A percentile compares a stretch with the other conserved stretches of the same genome.
Conservation (phyloP, 768 basidiomycete species). For the Boletus rubropictus region DNA sequence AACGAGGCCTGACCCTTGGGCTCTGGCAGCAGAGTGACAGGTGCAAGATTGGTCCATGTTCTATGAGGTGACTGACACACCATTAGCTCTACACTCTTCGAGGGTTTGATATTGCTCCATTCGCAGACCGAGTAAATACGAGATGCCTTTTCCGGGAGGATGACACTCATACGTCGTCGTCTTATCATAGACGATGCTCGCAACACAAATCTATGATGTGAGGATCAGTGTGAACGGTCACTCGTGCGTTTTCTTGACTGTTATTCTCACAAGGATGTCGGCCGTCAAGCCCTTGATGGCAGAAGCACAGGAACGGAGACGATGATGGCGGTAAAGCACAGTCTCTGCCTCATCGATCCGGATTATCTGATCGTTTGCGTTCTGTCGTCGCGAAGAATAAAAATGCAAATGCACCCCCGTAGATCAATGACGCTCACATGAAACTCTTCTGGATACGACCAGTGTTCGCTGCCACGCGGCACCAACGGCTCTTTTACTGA, state of each 20-base stretch:
- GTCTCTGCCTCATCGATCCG: slow-evolving; percentile 42
- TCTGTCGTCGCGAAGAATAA: slow-evolving; percentile 34
- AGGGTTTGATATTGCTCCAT: slow-evolving; percentile 20
- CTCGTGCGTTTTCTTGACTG: neutral
- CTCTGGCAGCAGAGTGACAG: neutral
- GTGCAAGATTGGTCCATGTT: no score
- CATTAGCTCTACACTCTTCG: slow-evolving; percentile 1
- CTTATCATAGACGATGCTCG: slow-evolving; percentile 57
- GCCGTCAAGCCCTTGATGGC: slow-evolving; percentile 82
- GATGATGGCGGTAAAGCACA: slow-evolving; percentile 71
- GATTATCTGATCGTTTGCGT: slow-evolving; percentile 43
- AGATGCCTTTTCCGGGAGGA: slow-evolving; percentile 45
- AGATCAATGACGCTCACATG: slow-evolving; percentile 46
- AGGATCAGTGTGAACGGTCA: neutral
- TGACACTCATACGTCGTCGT: slow-evolving; percentile 50
- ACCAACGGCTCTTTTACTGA: slow-evolving; percentile 44
- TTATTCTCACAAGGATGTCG: slow-evolving; percentile 64
- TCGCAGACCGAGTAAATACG: slow-evolving; percentile 25
- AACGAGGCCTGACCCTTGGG: neutral
- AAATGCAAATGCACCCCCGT: neutral
- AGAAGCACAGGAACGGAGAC: slow-evolving; percentile 72
- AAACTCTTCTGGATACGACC: slow-evolving; percentile 70
- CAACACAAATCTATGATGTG: slow-evolving; percentile 34
- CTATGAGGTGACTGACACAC: slow-evolving; percentile 2
- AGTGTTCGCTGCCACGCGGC: slow-evolving; percentile 57